Evolutionary conservation across 345 rosid genomes (phyloP).

Genomic region (Bretschneidera sinensis): DNA sequence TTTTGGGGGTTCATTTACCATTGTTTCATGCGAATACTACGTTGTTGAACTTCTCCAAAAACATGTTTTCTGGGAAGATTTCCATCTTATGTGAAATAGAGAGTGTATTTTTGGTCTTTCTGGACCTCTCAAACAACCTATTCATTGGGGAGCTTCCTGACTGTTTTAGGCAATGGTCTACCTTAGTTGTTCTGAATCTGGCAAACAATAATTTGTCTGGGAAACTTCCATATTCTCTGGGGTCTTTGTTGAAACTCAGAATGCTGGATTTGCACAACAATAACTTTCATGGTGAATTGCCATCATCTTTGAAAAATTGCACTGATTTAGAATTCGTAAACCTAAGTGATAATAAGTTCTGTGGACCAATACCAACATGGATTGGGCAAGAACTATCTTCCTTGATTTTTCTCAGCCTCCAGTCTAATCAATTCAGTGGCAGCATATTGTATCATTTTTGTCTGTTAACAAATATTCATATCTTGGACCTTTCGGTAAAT

Average conservation of each 20-base stretch:
- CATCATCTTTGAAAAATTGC: slow-evolving; percentile 20
- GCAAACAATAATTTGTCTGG: slow-evolving; percentile 10
- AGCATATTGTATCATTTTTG: slow-evolving; percentile 1
- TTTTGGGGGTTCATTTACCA: no score
- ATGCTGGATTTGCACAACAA: slow-evolving; percentile 31
- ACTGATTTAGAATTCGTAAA: slow-evolving; percentile 23
- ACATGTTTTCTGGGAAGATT: slow-evolving; percentile 28
- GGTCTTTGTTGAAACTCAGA: no score
- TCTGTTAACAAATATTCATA: slow-evolving; percentile 15
- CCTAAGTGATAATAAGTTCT: slow-evolving; percentile 26
- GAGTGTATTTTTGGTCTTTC: slow-evolving; percentile 13
- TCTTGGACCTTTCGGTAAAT: slow-evolving; percentile 32
- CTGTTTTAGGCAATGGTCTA: no score
- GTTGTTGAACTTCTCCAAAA: slow-evolving; percentile 31
- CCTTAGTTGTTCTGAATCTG: background rate
- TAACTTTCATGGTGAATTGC: slow-evolving; percentile 26
- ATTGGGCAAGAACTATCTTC: slow-evolving; percentile 19
- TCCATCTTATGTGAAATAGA: slow-evolving; percentile 23
- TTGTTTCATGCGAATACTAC: no score
- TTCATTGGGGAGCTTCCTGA: slow-evolving; percentile 30
- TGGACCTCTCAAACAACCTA: slow-evolving; percentile 30
- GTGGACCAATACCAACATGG: slow-evolving; percentile 27
- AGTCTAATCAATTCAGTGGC: slow-evolving; percentile 2
- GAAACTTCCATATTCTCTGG: slow-evolving; percentile 19
- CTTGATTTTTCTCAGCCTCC: slow-evolving; percentile 6